A percentile compares a stretch with the other conserved stretches of the same genome.
phyloP scores from a whole-genome alignment of 345 rosid genomes.

The Camelina hispida region DNA sequence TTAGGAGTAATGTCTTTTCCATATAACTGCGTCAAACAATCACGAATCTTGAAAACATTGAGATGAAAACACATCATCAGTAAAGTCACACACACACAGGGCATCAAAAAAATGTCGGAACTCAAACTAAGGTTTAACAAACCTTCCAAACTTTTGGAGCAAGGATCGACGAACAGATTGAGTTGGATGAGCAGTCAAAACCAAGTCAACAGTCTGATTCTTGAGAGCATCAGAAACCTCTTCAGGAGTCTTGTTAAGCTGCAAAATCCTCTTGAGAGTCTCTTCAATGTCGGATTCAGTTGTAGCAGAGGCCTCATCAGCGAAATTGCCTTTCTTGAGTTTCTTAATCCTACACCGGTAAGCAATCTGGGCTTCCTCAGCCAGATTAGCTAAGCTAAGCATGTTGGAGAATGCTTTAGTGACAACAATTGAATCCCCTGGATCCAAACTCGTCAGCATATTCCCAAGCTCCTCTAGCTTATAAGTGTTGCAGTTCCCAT shows the following conservation, averaged over 20 bases:
- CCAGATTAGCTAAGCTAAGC: slow-evolving; percentile 94
- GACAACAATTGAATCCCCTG: slow-evolving; percentile 92
- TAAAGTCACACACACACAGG: background rate
- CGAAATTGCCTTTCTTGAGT: slow-evolving; percentile 87
- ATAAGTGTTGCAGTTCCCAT: slow-evolving; percentile 69
- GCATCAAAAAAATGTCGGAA: background rate
- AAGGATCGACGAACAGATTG: slow-evolving; percentile 94
- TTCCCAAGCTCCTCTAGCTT: slow-evolving; percentile 89
- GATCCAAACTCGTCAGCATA: slow-evolving; percentile 81
- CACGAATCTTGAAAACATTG: slow-evolving; percentile 63
- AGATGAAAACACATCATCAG: slow-evolving; percentile 30
- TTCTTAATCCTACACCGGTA: slow-evolving; percentile 72
- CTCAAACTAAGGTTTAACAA: background rate
- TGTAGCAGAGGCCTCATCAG: slow-evolving; percentile 76
- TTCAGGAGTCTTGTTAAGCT: slow-evolving; percentile 84
- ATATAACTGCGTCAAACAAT: slow-evolving; percentile 85
- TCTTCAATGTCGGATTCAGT: slow-evolving; percentile 97
- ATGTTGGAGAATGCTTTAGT: slow-evolving; percentile 91
- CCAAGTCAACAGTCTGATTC: slow-evolving; percentile 96
- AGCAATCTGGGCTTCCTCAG: slow-evolving; percentile 99
- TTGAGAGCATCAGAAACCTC: slow-evolving; percentile 93
- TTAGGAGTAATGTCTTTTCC: slow-evolving; percentile 97
- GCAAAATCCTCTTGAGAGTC: slow-evolving; percentile 84
- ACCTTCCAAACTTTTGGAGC: slow-evolving; percentile 98
- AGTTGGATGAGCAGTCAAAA: slow-evolving; percentile 98